phyloP scores from a whole-genome alignment of 2,329 filamentous ascomycete species.

The Fusarium mangiferae region DNA sequence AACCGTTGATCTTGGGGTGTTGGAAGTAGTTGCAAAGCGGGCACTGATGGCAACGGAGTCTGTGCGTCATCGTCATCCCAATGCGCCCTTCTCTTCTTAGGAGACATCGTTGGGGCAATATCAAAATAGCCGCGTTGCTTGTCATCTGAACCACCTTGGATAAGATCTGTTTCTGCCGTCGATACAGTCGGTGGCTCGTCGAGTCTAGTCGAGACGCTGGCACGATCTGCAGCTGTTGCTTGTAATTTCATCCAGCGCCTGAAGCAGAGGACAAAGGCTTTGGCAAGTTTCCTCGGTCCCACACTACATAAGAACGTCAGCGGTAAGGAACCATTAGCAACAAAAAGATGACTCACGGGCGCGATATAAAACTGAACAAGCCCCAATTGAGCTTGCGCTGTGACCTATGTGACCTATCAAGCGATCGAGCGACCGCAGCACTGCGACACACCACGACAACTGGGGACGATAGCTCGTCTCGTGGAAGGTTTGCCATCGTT shows the following conservation, averaged over 20 bases:
- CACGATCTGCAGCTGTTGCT: slow-evolving; percentile 2
- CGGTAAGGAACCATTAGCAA: not conserved
- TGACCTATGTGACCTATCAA: slow-evolving; percentile 31
- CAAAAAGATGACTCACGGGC: slow-evolving; percentile 45
- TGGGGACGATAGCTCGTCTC: slow-evolving; percentile 28
- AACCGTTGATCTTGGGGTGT: slow-evolving; percentile 22
- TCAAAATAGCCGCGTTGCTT: slow-evolving; percentile 4
- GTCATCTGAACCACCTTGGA: not conserved
- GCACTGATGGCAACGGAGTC: not conserved
- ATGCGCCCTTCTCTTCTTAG: slow-evolving; percentile 12
- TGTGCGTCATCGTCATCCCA: not conserved
- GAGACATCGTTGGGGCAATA: not conserved
- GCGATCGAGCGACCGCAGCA: slow-evolving; percentile 44
- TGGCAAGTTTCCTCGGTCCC: slow-evolving; percentile 53
- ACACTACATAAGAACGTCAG: slow-evolving; percentile 39
- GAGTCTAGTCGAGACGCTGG: slow-evolving; percentile 21
- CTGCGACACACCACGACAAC: slow-evolving; percentile 49
- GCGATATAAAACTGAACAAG: slow-evolving; percentile 51
- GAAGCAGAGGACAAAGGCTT: slow-evolving; percentile 45
- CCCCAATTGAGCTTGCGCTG: slow-evolving; percentile 26
- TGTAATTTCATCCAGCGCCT: slow-evolving; percentile 42
- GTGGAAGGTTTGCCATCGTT: not conserved
- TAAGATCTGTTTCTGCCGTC: not conserved
- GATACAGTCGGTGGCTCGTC: not conserved
- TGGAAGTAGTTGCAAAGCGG: not conserved